Evolutionary conservation across 1,139 yeast species (phyloP).

Genomic region (Suhomyces taliae): DNA sequence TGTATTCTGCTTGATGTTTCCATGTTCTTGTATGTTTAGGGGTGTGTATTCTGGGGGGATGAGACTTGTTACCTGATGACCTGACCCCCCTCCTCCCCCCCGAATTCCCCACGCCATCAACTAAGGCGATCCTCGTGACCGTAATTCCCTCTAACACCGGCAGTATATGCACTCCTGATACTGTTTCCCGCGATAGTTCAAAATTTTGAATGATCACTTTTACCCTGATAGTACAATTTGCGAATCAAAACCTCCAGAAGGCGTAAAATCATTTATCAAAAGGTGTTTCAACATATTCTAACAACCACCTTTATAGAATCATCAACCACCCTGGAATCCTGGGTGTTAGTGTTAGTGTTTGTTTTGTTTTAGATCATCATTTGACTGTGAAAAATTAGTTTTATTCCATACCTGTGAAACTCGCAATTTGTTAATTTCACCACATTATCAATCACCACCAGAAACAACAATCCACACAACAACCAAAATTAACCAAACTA

Average conservation of each 20-base stretch:
- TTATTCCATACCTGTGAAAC: too few relatives aligned
- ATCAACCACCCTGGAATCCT: neutral
- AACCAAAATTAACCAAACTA: neutral
- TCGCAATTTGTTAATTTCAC: too few relatives aligned
- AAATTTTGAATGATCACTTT: conserved; percentile 13
- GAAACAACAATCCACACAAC: neutral
- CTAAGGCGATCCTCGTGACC: neutral
- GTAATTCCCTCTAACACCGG: neutral
- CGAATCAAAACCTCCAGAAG: neutral
- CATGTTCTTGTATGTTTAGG: too few relatives aligned
- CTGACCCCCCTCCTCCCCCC: neutral
- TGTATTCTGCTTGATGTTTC: too few relatives aligned
- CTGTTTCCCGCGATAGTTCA: conserved; percentile 3
- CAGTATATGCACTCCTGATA: conserved; percentile 5
- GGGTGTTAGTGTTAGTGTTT: too few relatives aligned
- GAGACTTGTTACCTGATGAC: neutral
- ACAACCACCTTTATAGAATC: neutral
- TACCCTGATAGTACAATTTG: conserved; percentile 3
- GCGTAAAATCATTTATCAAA: neutral
- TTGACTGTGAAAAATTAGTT: too few relatives aligned
- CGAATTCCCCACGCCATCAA: neutral
- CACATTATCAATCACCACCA: neutral
- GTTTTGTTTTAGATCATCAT: too few relatives aligned
- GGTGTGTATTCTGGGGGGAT: too few relatives aligned
- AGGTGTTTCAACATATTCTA: too few relatives aligned